Evolutionary conservation across 176 grass and related monocot genomes (phyloP).

Genomic region (Zoysia japonica): DNA sequence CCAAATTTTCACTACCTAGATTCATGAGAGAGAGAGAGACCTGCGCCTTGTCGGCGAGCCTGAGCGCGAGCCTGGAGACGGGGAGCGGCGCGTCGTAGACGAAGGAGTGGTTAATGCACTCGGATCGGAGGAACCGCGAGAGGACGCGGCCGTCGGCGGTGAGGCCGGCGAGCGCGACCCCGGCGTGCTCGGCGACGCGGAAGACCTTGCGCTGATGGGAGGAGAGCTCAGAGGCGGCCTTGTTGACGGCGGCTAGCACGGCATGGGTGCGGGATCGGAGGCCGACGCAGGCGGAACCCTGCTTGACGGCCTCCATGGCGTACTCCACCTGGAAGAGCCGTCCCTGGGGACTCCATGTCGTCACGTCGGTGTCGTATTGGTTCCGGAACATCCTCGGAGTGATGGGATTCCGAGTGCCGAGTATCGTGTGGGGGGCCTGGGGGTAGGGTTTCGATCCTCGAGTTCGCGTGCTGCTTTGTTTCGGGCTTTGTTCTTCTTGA

Average conservation of each 20-base stretch:
- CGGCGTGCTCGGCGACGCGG: slow-evolving; percentile 78
- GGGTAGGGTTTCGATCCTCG: background rate
- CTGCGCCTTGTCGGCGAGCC: too few species aligned
- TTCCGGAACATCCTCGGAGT: slow-evolving; percentile 72
- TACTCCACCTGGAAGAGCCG: slow-evolving; percentile 98
- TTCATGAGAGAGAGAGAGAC: too few species aligned
- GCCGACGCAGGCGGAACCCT: slow-evolving; percentile 86
- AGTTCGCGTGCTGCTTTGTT: background rate
- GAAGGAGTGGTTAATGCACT: slow-evolving; percentile 50
- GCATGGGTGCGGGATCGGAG: slow-evolving; percentile 69
- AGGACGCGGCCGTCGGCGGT: slow-evolving; percentile 89
- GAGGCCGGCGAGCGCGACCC: slow-evolving; percentile 84
- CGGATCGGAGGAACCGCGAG: slow-evolving; percentile 71
- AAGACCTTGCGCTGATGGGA: slow-evolving; percentile 94
- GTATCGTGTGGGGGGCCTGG: background rate
- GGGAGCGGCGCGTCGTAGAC: too few species aligned
- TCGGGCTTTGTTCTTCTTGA: slow-evolving; percentile 26
- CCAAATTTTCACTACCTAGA: too few species aligned
- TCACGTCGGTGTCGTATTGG: slow-evolving; percentile 97
- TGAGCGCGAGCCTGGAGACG: too few species aligned
- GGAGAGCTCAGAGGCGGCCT: slow-evolving; percentile 82
- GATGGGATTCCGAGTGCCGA: background rate
- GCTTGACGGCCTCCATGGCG: slow-evolving; percentile 99
- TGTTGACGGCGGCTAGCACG: slow-evolving; percentile 79
- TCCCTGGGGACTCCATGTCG: slow-evolving; percentile 89